Percentiles rank a stretch among this genome's conserved stretches.
These are phyloP conservation scores for Nigrospora sphaerica DNA, from an alignment of 2,329 filamentous ascomycete species.

Conservation along the genomic window DNA sequence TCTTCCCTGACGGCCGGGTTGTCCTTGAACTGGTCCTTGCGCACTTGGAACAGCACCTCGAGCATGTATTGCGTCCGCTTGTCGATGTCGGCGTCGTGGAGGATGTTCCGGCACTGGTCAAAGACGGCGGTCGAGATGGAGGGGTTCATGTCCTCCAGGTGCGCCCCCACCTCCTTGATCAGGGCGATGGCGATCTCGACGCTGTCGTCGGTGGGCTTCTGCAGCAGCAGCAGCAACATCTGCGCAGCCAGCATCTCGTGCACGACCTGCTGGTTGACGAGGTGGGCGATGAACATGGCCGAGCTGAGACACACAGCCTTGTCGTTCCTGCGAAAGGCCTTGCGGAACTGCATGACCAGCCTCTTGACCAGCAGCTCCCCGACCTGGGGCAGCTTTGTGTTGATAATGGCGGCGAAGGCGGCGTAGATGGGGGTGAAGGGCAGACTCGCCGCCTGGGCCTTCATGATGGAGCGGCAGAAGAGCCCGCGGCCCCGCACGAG, in stretches of 20 bases:
- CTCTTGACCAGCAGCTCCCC: constrained; percentile 84
- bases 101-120: constrained; percentile 89
- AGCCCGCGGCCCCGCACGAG: constrained; percentile 83
- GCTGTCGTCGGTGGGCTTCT: constrained; percentile 94
- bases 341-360: constrained; percentile 85
- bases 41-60: constrained; percentile 91
- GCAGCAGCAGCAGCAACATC: constrained; percentile 82
- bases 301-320: constrained; percentile 91
- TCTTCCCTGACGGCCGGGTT: constrained; percentile 88
- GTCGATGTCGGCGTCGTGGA: constrained; percentile 95
- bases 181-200: constrained; percentile 96
- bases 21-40: constrained; percentile 95
- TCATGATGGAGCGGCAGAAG: constrained; percentile 96
- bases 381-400: constrained; percentile 92
- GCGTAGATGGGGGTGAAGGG: constrained; percentile 96
- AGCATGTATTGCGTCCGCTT: constrained; percentile 99
- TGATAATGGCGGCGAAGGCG: constrained; percentile 92
- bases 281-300: constrained; percentile 88
- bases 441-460: constrained; percentile 90
- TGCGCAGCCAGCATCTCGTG: constrained; percentile 91
- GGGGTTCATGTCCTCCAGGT: constrained; percentile 90
- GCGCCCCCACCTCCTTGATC: constrained; percentile 87
- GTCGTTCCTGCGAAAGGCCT: constrained; percentile 93
- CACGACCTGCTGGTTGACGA: constrained; percentile 93
- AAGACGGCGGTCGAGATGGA: constrained; percentile 85